These are phyloP conservation scores for Talaromyces sp. DNA, from an alignment of 2,329 filamentous ascomycete species.

Conservation along the genomic window DNA sequence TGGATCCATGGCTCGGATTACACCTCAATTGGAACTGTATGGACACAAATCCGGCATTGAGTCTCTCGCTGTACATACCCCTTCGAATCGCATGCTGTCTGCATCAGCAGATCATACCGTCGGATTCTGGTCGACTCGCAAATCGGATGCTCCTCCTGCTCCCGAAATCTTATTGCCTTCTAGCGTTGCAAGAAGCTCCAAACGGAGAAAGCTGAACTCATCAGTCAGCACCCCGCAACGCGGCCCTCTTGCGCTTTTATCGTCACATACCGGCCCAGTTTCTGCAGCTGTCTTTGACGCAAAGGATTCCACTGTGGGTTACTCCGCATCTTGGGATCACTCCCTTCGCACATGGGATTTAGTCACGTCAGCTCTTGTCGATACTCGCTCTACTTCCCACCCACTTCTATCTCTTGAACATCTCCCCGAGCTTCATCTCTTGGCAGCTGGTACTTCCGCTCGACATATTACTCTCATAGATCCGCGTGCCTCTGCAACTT, in stretches of 20 bases:
- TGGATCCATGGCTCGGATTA: conserved; percentile 60
- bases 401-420: conserved; percentile 76
- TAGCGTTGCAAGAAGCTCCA: conserved; percentile 60
- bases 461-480: conserved; percentile 92
- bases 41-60: conserved; percentile 75
- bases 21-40: conserved; percentile 75
- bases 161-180: conserved; percentile 67
- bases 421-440: conserved; percentile 61
- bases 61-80: conserved; percentile 68
- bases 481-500: conserved; percentile 71
- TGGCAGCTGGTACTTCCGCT: conserved; percentile 75
- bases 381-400: conserved; percentile 78
- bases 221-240: conserved; percentile 64
- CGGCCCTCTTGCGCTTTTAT: conserved; percentile 72
- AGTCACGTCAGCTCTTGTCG: conserved; percentile 72
- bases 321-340: conserved; percentile 89
- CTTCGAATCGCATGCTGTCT: conserved; percentile 75
- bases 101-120: conserved; percentile 79
- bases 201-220: conserved; percentile 70
- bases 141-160: conserved; percentile 70
- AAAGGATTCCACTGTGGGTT: conserved; percentile 79
- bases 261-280: conserved; percentile 69
- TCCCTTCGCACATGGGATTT: conserved; percentile 88
- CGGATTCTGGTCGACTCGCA: conserved; percentile 84
- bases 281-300: conserved; percentile 82